Evolutionary conservation across 139 green algal genomes (phyloP).

Genomic region (Axilococcus clingmanii): DNA sequence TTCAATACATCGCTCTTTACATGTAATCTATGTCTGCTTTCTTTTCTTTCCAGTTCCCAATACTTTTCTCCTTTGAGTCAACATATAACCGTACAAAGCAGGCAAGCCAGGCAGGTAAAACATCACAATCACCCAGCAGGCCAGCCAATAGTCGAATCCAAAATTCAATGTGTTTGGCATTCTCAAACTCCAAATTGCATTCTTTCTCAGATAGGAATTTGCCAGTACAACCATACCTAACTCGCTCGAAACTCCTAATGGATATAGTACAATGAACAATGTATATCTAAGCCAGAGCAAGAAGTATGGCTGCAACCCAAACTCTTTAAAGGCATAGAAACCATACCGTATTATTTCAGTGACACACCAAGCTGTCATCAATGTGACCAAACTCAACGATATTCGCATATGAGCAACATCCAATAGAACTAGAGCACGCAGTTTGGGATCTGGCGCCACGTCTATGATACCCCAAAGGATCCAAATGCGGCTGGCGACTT

Average conservation of each 20-base stretch:
- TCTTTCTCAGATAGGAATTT: slow-evolving; percentile 40
- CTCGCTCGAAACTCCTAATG: slow-evolving; percentile 74
- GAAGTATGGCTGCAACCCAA: slow-evolving; percentile 42
- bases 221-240: slow-evolving; percentile 70
- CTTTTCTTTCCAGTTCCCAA: slow-evolving; percentile 24
- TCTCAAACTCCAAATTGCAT: slow-evolving; percentile 14
- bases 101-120: slow-evolving; percentile 64
- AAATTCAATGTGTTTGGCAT: slow-evolving; percentile 83
- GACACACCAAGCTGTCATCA: slow-evolving; percentile 76
- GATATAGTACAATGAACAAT: slow-evolving; percentile 87
- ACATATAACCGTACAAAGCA: slow-evolving; percentile 79
- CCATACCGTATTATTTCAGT: slow-evolving; percentile 86
- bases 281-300: slow-evolving; percentile 85
- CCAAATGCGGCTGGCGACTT: slow-evolving; percentile 76
- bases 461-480: slow-evolving; percentile 77
- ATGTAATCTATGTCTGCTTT: not conserved
- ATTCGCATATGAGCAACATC: slow-evolving; percentile 6
- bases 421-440: slow-evolving; percentile 9
- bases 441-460: slow-evolving; percentile 28
- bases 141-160: slow-evolving; percentile 63
- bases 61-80: slow-evolving; percentile 69
- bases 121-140: slow-evolving; percentile 32
- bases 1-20: slow-evolving; percentile 1
- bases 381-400: slow-evolving; percentile 51
- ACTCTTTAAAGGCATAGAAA: slow-evolving; percentile 81